A percentile compares a stretch with the other conserved stretches of the same genome.
Conservation (phyloP, 305 asterid genomes). For the Fraxinus xanthoxyloides region DNA sequence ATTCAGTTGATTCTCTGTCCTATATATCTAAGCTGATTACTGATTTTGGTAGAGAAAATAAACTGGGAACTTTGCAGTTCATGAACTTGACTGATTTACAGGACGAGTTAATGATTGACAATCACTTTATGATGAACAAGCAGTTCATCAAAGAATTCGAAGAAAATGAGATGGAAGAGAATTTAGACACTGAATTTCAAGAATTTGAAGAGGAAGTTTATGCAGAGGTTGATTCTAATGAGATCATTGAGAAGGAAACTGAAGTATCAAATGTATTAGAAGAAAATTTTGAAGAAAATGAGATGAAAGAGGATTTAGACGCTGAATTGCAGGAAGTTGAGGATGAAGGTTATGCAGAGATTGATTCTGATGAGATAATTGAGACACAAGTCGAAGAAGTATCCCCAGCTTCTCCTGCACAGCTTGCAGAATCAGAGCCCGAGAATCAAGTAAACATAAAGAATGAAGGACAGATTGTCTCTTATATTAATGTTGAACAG, state of each 20-base stretch:
- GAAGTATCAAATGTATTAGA: conserved; percentile 17
- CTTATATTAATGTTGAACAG: neutral
- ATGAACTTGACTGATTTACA: conserved; percentile 50
- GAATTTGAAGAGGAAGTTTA: conserved; percentile 25
- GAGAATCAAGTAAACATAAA: conserved; percentile 20
- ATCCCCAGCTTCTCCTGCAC: conserved; percentile 12
- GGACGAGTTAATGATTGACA: conserved; percentile 23
- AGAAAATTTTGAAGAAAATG: conserved; percentile 23
- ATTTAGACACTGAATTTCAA: conserved; percentile 23
- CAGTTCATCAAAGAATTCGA: conserved; percentile 10
- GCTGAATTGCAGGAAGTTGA: conserved; percentile 18
- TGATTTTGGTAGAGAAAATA: conserved; percentile 31
- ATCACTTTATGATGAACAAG: conserved; percentile 12
- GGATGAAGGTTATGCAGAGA: conserved; percentile 26
- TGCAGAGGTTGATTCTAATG: conserved; percentile 29
- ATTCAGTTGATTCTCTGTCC: conserved; percentile 32
- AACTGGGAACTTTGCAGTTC: conserved; percentile 36
- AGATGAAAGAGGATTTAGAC: conserved; percentile 29
- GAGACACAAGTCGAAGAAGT: conserved; percentile 33
- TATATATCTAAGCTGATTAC: conserved; percentile 33
- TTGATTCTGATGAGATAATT: conserved; percentile 19
- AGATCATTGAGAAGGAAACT: conserved; percentile 21
- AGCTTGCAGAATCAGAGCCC: conserved; percentile 14
- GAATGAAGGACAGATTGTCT: conserved; percentile 16
- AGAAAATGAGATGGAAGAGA: conserved; percentile 31